phyloP scores from a whole-genome alignment of 306 rosid species.

The Quillaja saponaria region DNA sequence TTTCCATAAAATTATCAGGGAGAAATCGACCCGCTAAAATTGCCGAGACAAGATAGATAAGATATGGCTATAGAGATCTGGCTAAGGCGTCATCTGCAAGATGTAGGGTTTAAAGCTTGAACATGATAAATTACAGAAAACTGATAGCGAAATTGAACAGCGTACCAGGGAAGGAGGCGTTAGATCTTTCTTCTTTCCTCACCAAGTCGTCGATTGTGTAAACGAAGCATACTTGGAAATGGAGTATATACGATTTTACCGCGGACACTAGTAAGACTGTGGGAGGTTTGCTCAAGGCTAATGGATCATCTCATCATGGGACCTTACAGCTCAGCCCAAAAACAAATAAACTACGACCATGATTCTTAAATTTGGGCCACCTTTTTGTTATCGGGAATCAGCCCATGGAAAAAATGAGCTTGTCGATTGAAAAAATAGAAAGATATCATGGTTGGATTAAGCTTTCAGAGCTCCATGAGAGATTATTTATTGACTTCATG shows the following conservation, averaged over 20 bases:
- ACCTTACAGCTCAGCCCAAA: too few relatives aligned
- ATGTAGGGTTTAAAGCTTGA: slow-evolving; percentile 32
- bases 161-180: slow-evolving; percentile 30
- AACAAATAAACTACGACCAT: too few relatives aligned
- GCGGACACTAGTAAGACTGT: too few relatives aligned
- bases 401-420: too few relatives aligned
- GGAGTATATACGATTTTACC: neutral
- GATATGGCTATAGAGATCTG: neutral
- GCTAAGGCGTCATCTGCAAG: rapidly evolving
- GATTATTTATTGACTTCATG: too few relatives aligned
- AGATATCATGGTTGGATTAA: too few relatives aligned
- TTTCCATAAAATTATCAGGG: neutral
- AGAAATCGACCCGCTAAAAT: neutral
- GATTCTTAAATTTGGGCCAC: too few relatives aligned
- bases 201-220: slow-evolving; percentile 8
- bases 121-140: neutral
- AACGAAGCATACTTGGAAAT: neutral
- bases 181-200: neutral
- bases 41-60: neutral
- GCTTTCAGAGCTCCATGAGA: too few relatives aligned
- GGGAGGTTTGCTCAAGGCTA: too few relatives aligned
- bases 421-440: too few relatives aligned
- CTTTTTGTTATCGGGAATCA: too few relatives aligned
- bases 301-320: too few relatives aligned
- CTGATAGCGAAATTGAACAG: neutral